A percentile compares a stretch with the other conserved stretches of the same genome.
These are phyloP conservation scores for Starmerella riodocensis DNA, from an alignment of 805 yeast genomes.

Conservation along the genomic window DNA sequence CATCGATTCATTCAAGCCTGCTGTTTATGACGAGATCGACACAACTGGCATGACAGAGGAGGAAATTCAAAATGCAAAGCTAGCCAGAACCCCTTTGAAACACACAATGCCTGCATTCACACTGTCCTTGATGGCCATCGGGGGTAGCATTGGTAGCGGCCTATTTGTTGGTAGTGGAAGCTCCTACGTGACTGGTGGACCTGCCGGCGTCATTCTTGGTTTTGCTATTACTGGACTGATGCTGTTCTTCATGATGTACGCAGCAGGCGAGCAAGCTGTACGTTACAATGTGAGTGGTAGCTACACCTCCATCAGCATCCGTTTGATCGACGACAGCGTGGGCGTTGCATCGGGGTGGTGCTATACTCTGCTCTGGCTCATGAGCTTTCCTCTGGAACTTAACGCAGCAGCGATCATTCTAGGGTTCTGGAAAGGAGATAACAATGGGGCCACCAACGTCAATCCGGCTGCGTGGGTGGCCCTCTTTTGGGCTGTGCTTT, in stretches of 20 bases:
- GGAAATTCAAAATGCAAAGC: slow-evolving; percentile 13
- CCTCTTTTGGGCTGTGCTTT: slow-evolving; percentile 38
- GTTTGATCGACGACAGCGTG: slow-evolving; percentile 48
- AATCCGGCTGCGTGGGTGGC: slow-evolving; percentile 40
- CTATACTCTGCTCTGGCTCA: slow-evolving; percentile 47
- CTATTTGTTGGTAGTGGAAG: slow-evolving; percentile 39
- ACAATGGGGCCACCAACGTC: slow-evolving; percentile 52
- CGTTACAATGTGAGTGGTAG: slow-evolving; percentile 49
- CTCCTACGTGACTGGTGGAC: slow-evolving; percentile 36
- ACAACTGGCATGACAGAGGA: slow-evolving; percentile 21
- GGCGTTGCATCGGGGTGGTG: slow-evolving; percentile 61
- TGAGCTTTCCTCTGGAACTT: slow-evolving; percentile 49
- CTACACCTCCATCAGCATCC: slow-evolving; percentile 41
- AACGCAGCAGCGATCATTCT: slow-evolving; percentile 46
- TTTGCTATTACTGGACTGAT: slow-evolving; percentile 40
- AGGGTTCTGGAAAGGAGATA: slow-evolving; percentile 35
- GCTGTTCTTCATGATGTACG: slow-evolving; percentile 45
- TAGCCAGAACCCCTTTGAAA: slow-evolving; percentile 23
- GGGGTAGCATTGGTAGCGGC: slow-evolving; percentile 72
- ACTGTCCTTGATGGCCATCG: slow-evolving; percentile 49
- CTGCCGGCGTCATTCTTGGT: slow-evolving; percentile 38
- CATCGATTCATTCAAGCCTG: slow-evolving; percentile 19
- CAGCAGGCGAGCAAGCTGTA: slow-evolving; percentile 56
- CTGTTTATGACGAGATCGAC: slow-evolving; percentile 12
- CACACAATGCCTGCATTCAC: slow-evolving; percentile 26